Percentiles rank a stretch among this genome's conserved stretches.
These are phyloP conservation scores for Fonsecaea nubica DNA, from an alignment of 2,329 filamentous ascomycete genomes.

Conservation along the genomic window DNA sequence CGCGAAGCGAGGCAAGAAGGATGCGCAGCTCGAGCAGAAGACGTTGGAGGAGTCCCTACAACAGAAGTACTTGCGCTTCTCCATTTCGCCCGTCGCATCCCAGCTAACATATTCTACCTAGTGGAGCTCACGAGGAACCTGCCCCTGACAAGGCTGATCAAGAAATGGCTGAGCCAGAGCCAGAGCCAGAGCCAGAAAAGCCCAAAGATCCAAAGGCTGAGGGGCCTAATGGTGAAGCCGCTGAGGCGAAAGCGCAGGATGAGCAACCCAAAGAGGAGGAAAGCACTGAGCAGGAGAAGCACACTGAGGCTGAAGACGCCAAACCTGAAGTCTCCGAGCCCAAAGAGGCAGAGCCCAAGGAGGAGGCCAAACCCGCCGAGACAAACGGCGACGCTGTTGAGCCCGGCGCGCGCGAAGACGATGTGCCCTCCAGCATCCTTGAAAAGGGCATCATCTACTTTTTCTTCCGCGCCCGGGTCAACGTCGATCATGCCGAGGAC, in stretches of 20 bases:
- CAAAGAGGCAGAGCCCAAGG: slow-evolving; percentile 25
- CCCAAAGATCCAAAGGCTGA: slow-evolving; percentile 35
- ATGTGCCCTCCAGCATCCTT: slow-evolving; percentile 68
- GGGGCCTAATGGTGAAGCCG: slow-evolving; percentile 18
- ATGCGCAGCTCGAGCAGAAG: slow-evolving; percentile 40
- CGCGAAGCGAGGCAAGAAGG: slow-evolving; percentile 51
- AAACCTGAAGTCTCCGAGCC: slow-evolving; percentile 20
- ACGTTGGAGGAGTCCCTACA: slow-evolving; percentile 41
- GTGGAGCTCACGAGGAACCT: slow-evolving; percentile 23
- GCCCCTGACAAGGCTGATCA: slow-evolving; percentile 23
- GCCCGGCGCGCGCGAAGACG: slow-evolving; percentile 57
- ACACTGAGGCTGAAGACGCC: slow-evolving; percentile 25
- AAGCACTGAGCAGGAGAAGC: slow-evolving; percentile 26
- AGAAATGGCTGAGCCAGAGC: slow-evolving; percentile 19
- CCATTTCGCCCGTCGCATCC: background rate
- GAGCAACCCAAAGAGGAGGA: slow-evolving; percentile 36
- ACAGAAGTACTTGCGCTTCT: slow-evolving; percentile 32
- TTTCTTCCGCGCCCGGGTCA: slow-evolving; percentile 81
- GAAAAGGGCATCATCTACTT: slow-evolving; percentile 93
- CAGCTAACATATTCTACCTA: slow-evolving; percentile 24
- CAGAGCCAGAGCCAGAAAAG: slow-evolving; percentile 15
- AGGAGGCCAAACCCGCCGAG: slow-evolving; percentile 14
- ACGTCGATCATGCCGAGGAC: slow-evolving; percentile 70
- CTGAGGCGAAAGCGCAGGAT: slow-evolving; percentile 41
- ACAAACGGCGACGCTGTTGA: slow-evolving; percentile 52